These are phyloP conservation scores for Haplosporangium sp. DNA, from an alignment of 371 early-diverging fungal species.

Conservation along the genomic window DNA sequence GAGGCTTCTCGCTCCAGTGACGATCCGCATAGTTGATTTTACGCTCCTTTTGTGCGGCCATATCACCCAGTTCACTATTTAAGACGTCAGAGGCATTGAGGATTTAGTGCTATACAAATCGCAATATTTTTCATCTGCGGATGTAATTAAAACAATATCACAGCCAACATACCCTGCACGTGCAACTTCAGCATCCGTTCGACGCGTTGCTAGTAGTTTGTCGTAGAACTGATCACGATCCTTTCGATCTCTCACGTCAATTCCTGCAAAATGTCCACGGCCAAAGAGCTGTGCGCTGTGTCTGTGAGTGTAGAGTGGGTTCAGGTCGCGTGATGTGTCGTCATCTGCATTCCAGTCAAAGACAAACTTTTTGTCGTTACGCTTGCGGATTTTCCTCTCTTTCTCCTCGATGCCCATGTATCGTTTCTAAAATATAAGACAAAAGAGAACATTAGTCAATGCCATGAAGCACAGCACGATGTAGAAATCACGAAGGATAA, in stretches of 20 bases:
- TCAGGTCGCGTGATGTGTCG: constrained; percentile 94
- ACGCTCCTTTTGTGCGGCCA: constrained; percentile 73
- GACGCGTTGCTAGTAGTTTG: constrained; percentile 71
- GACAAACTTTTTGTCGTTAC: constrained; percentile 93
- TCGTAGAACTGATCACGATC: constrained; percentile 78
- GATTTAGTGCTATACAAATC: neutral
- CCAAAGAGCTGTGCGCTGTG: constrained; percentile 91
- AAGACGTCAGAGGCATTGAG: neutral
- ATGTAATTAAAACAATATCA: neutral
- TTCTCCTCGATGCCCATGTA: constrained; percentile 90
- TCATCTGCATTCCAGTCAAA: constrained; percentile 98
- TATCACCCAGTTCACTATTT: constrained; percentile 70
- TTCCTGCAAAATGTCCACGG: constrained; percentile 91
- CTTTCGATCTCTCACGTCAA: constrained; percentile 84
- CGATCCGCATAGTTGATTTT: constrained; percentile 85
- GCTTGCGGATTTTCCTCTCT: constrained; percentile 81
- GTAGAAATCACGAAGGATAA: neutral
- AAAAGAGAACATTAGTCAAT: neutral
- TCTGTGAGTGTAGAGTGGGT: constrained; percentile 86
- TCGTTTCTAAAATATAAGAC: constrained; percentile 68
- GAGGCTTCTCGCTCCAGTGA: constrained; percentile 95
- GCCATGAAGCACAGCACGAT: neutral
- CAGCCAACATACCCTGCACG: constrained; percentile 63
- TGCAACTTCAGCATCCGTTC: constrained; percentile 73
- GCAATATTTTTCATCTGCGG: neutral